phyloP scores from a whole-genome alignment of 2,329 filamentous ascomycete species.

The Venturia oleaginea region DNA sequence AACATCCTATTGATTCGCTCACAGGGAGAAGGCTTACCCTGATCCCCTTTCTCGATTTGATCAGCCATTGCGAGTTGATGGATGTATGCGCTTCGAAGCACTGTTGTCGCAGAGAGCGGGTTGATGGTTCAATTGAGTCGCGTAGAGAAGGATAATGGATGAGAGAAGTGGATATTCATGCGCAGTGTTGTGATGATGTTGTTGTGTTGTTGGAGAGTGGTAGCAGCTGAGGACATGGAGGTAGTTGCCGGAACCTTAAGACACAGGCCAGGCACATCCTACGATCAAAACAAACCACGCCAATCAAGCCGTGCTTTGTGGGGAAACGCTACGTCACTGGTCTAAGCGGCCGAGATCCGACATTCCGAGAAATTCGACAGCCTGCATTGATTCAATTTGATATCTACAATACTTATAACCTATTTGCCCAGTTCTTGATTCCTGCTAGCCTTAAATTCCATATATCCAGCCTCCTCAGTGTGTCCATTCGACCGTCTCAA shows the following conservation, averaged over 20 bases:
- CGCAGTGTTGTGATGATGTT: background rate
- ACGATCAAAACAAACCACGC: background rate
- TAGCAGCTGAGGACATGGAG: constrained; percentile 33
- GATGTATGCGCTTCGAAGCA: background rate
- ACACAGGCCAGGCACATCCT: background rate
- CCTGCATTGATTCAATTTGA: background rate
- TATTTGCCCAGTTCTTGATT: background rate
- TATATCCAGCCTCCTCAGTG: background rate
- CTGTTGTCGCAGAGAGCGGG: background rate
- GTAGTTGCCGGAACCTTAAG: background rate
- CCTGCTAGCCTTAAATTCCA: background rate
- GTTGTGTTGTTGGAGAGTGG: constrained; percentile 22
- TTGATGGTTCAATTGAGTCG: constrained; percentile 1
- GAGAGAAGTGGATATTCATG: background rate
- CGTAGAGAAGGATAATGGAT: background rate
- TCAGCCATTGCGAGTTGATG: constrained; percentile 34
- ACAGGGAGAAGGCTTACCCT: constrained; percentile 30
- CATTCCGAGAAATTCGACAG: background rate
- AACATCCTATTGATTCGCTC: background rate
- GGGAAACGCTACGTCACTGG: background rate
- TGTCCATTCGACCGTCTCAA: background rate
- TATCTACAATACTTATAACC: background rate
- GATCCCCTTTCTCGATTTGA: constrained; percentile 42
- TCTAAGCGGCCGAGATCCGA: background rate
- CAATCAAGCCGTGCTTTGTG: background rate